Evolutionary conservation across 768 basidiomycete species (phyloP), one percentile per base, ranked within the genome.

Genomic region (Clitopilus hobsonii): DNA sequence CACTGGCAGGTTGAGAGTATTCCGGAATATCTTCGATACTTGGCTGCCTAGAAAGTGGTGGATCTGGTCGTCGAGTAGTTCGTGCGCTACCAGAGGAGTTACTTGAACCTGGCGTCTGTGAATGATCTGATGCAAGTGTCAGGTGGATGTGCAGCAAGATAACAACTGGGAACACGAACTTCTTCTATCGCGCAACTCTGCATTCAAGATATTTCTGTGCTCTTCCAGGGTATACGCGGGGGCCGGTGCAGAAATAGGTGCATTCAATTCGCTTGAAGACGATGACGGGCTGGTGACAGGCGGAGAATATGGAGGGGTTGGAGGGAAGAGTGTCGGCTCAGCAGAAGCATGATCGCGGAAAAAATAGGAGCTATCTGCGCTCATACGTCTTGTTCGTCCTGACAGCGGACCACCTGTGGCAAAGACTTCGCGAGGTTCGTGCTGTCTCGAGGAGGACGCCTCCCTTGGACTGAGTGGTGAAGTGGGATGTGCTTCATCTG

Each of bases 1-100:
- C n/a, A n/a, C 52, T 16, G 38, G 41, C 6, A 57, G 55, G 25
- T 55, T 62, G 14, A 55, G 50, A 24, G 59, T 71, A 62, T 60
- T 77, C 75, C 8, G 69, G 69, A 14, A 71, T 66, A 41, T 71
- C 73, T n/a, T 74, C 72, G 29, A 77, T 66, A 55, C 75, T 72
- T 10, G 67, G 72, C 36, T 69, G 65, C 48, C 76, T 72, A 10
- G 80, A 79, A 10, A 70, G 64, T 10, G 69, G 73, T 22, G 60
- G 63, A 7, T 68, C 67, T 13, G 56, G n/a, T 38, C 54, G 62
- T 8, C 41, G 41, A 45, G 10, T 18, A 23, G 41, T 10, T 16
- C 41, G 41, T 45, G 41, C n/a, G 41, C 18, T 20, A 10, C n/a
- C 18, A 10, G 50, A 58, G 47, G 26, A 29, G 58, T 61, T 56